These are phyloP conservation scores for Vanrija pseudolonga DNA, from an alignment of 1,284 basidiomycete species.

Conservation along the genomic window DNA sequence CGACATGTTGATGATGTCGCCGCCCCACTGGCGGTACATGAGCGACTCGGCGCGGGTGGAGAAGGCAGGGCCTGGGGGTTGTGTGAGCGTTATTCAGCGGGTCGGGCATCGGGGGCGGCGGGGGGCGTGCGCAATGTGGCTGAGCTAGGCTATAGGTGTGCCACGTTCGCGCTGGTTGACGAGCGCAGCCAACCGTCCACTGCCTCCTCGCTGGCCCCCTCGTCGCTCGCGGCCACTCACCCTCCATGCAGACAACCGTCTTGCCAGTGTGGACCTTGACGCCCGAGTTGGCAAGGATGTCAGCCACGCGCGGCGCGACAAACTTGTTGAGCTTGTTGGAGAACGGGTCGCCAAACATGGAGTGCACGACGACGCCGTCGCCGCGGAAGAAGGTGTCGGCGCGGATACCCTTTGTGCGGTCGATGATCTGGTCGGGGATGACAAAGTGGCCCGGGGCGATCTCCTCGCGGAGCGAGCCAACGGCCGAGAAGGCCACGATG, in stretches of 20 bases:
- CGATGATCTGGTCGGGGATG: slow-evolving; percentile 90
- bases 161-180: not conserved
- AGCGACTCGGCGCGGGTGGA: slow-evolving; percentile 87
- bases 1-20: slow-evolving; percentile 92
- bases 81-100: not conserved
- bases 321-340: slow-evolving; percentile 63
- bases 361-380: slow-evolving; percentile 79
- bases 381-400: slow-evolving; percentile 83
- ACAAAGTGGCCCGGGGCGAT: slow-evolving; percentile 86
- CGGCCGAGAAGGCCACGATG: slow-evolving; percentile 90
- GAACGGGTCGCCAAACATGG: slow-evolving; percentile 91
- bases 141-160: too few relatives aligned
- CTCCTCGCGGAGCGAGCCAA: slow-evolving; percentile 93
- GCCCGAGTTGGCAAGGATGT: slow-evolving; percentile 59
- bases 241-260: slow-evolving; percentile 95
- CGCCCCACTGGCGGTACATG: slow-evolving; percentile 92
- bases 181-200: not conserved
- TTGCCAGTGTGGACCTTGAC: slow-evolving; percentile 72
- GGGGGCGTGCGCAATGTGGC: not conserved
- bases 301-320: slow-evolving; percentile 62
- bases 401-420: slow-evolving; percentile 89
- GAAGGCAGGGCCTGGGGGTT: slow-evolving; percentile 47
- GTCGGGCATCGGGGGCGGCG: not conserved
- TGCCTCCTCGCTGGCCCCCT: slow-evolving; percentile 6
- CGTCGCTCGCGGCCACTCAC: too few relatives aligned